phyloP scores from a whole-genome alignment of 805 yeast genomes.

The Torulaspora microellipsoides region DNA sequence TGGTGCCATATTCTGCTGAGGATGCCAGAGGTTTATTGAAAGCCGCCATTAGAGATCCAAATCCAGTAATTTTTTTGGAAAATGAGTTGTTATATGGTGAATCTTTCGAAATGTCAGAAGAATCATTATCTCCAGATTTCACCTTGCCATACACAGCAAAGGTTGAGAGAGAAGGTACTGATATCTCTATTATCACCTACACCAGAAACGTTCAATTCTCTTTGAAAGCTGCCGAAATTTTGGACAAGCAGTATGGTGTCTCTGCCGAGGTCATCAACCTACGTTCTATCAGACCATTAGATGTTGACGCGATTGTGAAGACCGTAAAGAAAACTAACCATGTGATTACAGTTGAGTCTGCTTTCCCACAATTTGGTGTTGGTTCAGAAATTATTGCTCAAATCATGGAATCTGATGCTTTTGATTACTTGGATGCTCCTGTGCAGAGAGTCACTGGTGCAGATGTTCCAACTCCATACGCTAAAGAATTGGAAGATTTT shows the following conservation, averaged over 20 bases:
- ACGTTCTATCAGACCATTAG: conserved; percentile 96
- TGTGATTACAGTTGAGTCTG: conserved; percentile 92
- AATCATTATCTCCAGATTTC: conserved; percentile 81
- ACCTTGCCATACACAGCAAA: conserved; percentile 92
- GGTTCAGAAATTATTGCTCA: conserved; percentile 98
- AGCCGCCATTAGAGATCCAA: conserved; percentile 98
- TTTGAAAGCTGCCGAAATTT: conserved; percentile 82
- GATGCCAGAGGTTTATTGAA: conserved; percentile 94
- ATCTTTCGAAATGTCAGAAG: conserved; percentile 82
- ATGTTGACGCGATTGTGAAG: conserved; percentile 75
- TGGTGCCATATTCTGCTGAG: conserved; percentile 92
- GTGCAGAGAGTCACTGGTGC: conserved; percentile 98
- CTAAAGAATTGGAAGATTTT: conserved; percentile 91
- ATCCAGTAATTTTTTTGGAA: conserved; percentile 93
- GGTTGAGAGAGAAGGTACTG: conserved; percentile 89
- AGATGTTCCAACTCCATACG: conserved; percentile 99
- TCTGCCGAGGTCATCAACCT: conserved; percentile 91
- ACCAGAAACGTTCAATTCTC: conserved; percentile 85
- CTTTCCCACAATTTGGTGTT: conserved; percentile 97
- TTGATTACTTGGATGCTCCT: conserved; percentile 97
- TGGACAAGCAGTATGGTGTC: conserved; percentile 80
- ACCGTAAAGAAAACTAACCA: conserved; percentile 96
- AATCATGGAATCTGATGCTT: conserved; percentile 97
- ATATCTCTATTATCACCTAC: conserved; percentile 85
- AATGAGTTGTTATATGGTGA: conserved; percentile 95